phyloP scores from a whole-genome alignment of 306 rosid species.

The Glycine latifolia region DNA sequence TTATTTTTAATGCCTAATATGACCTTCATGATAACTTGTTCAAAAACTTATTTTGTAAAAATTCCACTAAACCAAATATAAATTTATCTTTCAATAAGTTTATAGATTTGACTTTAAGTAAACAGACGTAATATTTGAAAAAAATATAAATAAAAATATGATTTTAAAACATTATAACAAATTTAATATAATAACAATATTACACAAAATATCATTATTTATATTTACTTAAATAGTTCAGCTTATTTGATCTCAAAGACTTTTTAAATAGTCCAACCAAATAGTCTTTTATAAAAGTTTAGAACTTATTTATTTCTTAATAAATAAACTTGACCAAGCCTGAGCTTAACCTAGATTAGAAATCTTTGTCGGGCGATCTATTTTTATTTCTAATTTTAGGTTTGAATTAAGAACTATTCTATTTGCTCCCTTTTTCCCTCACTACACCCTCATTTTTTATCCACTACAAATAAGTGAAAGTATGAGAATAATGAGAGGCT shows the following conservation, averaged over 20 bases:
- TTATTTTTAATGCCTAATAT: no score
- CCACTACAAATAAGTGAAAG: not conserved
- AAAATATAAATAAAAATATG: not conserved
- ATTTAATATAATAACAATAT: not conserved
- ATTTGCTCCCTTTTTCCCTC: not conserved
- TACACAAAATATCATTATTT: not conserved
- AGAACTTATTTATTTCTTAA: no score
- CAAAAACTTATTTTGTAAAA: not conserved
- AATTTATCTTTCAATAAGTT: not conserved
- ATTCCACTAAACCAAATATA: not conserved
- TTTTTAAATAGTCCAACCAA: no score
- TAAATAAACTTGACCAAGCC: no score
- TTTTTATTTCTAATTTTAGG: not conserved
- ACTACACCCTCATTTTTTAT: not conserved
- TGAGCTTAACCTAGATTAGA: no score
- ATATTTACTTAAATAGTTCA: not conserved
- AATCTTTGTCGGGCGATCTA: no score
- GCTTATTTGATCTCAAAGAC: not conserved
- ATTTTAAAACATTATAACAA: not conserved
- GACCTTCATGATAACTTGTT: not conserved
- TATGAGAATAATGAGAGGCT: no score
- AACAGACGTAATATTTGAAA: not conserved
- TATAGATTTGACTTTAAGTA: not conserved
- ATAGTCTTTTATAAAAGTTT: no score
- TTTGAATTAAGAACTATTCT: not conserved